Evolutionary conservation across 148 eudicot genomes (phyloP).

Genomic region (Fallopia convolvulus): DNA sequence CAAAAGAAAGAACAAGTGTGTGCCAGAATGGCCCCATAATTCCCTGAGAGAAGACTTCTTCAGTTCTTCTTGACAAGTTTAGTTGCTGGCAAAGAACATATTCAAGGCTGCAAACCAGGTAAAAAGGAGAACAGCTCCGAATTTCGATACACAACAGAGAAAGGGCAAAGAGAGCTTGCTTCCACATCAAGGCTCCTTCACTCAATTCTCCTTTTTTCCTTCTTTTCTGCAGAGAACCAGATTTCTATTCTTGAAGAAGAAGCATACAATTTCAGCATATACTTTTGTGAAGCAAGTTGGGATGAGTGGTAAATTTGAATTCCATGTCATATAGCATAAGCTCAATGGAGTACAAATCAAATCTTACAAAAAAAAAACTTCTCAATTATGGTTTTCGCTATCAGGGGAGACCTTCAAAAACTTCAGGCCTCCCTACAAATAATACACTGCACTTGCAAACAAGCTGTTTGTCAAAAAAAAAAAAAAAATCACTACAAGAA

Average conservation of each 20-base stretch:
- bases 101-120: constrained; percentile 5
- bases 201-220: background rate
- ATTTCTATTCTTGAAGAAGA: background rate
- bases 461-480: constrained; percentile 5
- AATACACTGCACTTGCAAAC: background rate
- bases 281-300: background rate
- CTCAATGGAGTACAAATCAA: background rate
- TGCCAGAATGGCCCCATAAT: background rate
- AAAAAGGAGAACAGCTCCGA: background rate
- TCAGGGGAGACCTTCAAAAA: constrained; percentile 9
- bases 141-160: background rate
- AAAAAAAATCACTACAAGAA: background rate
- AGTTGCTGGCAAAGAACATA: background rate
- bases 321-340: background rate
- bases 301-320: background rate
- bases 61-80: background rate
- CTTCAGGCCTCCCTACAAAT: constrained; percentile 5
- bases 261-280: background rate
- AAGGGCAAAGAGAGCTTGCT: constrained; percentile 1
- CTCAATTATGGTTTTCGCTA: background rate
- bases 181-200: background rate
- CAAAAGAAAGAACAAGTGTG: background rate
- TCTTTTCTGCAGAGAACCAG: background rate
- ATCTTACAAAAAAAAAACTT: background rate
- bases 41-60: background rate